A percentile compares a stretch with the other conserved stretches of the same genome.
Conservation (phyloP, 148 eudicot species). For the Salicornia ramosissima region DNA sequence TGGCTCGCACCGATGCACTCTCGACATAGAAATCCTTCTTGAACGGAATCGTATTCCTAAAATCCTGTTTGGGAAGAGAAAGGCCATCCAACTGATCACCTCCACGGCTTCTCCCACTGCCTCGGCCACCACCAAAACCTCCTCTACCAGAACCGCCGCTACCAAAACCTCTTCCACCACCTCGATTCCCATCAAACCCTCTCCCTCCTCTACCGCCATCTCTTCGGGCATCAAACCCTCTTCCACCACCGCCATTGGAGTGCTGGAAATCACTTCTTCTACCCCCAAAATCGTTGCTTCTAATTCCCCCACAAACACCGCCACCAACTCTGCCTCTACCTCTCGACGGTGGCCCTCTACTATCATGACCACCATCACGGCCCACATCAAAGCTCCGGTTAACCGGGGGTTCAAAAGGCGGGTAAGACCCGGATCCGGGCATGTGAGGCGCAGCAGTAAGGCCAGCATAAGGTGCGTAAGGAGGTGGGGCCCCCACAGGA, state of each 20-base stretch:
- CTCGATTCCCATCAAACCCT: conserved; percentile 37
- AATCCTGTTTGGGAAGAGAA: conserved; percentile 76
- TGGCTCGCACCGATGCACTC: conserved; percentile 57
- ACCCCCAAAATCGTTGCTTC: conserved; percentile 30
- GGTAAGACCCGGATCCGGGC: conserved; percentile 36
- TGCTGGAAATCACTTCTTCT: conserved; percentile 26
- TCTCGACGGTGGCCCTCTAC: neutral
- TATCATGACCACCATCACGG: conserved; percentile 33
- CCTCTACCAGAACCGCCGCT: conserved; percentile 41
- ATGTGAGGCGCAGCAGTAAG: conserved; percentile 26
- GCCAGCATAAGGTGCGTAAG: conserved; percentile 36
- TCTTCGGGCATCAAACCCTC: conserved; percentile 43
- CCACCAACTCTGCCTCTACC: conserved; percentile 27
- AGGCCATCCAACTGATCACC: conserved; percentile 68
- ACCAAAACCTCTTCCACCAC: conserved; percentile 40
- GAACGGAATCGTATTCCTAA: conserved; percentile 66
- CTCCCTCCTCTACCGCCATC: conserved; percentile 34
- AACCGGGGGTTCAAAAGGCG: conserved; percentile 51
- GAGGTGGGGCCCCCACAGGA: conserved; percentile 37
- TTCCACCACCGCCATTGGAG: conserved; percentile 30
- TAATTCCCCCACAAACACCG: too few species aligned
- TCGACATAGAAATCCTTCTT: conserved; percentile 85
- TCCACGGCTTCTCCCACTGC: conserved; percentile 43
- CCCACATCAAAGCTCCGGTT: conserved; percentile 58
- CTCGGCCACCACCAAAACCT: conserved; percentile 32